These are phyloP conservation scores for Paraphaeosphaeria minitans DNA, from an alignment of 2,329 filamentous ascomycete genomes.

Conservation along the genomic window DNA sequence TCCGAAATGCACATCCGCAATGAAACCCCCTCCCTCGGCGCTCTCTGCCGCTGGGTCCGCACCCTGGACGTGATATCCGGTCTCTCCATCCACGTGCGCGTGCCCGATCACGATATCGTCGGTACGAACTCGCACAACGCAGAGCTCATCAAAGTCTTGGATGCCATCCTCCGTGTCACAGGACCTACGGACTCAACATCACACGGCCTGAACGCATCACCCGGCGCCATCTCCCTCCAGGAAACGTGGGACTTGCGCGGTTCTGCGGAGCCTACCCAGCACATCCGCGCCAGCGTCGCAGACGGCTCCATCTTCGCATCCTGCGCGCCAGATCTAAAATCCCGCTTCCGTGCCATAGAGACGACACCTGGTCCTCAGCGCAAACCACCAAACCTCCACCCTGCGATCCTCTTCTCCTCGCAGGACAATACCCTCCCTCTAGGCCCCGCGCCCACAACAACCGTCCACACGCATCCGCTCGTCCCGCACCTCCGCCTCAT, in stretches of 20 bases:
- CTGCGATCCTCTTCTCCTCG: slow-evolving; percentile 68
- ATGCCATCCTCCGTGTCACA: slow-evolving; percentile 67
- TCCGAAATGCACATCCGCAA: slow-evolving; percentile 72
- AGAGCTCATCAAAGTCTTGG: slow-evolving; percentile 62
- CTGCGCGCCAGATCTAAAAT: slow-evolving; percentile 26
- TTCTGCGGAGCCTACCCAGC: slow-evolving; percentile 45
- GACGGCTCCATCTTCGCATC: slow-evolving; percentile 55
- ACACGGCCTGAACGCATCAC: slow-evolving; percentile 26
- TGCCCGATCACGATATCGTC: slow-evolving; percentile 41
- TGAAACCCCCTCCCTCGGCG: slow-evolving; percentile 69
- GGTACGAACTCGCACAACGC: slow-evolving; percentile 55
- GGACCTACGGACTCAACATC: slow-evolving; percentile 61
- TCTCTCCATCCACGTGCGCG: slow-evolving; percentile 60
- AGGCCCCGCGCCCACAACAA: slow-evolving; percentile 52
- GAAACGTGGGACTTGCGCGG: slow-evolving; percentile 65
- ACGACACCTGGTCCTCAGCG: slow-evolving; percentile 63
- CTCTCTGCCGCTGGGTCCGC: slow-evolving; percentile 73
- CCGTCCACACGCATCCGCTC: slow-evolving; percentile 63
- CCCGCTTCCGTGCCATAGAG: slow-evolving; percentile 64
- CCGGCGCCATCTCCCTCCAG: slow-evolving; percentile 63
- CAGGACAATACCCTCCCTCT: slow-evolving; percentile 62
- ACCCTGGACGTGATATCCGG: slow-evolving; percentile 73
- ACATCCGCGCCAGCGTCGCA: slow-evolving; percentile 63
- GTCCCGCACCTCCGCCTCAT: slow-evolving; percentile 67
- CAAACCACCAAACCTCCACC: slow-evolving; percentile 71